These are phyloP conservation scores for Talaromyces amestolkiae DNA, from an alignment of 2,329 filamentous ascomycete species.

Conservation along the genomic window DNA sequence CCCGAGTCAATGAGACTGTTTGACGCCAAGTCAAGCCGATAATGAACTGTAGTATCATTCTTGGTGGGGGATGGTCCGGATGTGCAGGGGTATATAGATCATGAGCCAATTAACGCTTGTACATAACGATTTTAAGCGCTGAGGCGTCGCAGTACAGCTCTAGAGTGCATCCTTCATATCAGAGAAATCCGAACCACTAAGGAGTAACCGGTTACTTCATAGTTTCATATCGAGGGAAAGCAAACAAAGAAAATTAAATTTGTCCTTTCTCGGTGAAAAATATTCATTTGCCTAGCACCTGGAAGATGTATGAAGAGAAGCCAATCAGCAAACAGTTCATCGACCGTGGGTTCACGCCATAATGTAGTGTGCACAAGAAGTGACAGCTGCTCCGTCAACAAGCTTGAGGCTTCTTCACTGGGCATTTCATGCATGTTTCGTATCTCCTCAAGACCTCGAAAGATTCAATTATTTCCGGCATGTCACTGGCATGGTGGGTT, in stretches of 20 bases:
- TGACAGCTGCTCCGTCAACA: too few relatives aligned
- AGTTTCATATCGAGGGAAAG: background rate
- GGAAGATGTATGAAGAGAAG: background rate
- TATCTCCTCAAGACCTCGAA: too few relatives aligned
- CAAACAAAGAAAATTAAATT: constrained; percentile 2
- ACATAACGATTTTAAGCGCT: constrained; percentile 9
- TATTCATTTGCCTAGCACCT: background rate
- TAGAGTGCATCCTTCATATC: background rate
- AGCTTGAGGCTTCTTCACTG: too few relatives aligned
- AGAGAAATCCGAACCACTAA: background rate
- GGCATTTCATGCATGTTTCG: too few relatives aligned
- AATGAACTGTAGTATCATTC: background rate
- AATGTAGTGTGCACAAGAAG: background rate
- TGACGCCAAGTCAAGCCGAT: constrained; percentile 1
- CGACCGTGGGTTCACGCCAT: background rate
- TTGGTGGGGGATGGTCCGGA: constrained; percentile 1
- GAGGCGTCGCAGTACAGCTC: constrained; percentile 13
- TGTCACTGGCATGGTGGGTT: background rate
- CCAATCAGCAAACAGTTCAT: too few relatives aligned
- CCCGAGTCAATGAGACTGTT: constrained; percentile 1
- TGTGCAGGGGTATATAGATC: constrained; percentile 6
- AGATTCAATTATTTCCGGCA: too few relatives aligned
- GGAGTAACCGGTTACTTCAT: background rate
- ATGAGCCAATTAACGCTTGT: constrained; percentile 6
- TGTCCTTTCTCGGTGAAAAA: background rate